A percentile compares a stretch with the other conserved stretches of the same genome.
These are phyloP conservation scores for Nakazawaea molendinolei DNA, from an alignment of 805 yeast species.

Conservation along the genomic window DNA sequence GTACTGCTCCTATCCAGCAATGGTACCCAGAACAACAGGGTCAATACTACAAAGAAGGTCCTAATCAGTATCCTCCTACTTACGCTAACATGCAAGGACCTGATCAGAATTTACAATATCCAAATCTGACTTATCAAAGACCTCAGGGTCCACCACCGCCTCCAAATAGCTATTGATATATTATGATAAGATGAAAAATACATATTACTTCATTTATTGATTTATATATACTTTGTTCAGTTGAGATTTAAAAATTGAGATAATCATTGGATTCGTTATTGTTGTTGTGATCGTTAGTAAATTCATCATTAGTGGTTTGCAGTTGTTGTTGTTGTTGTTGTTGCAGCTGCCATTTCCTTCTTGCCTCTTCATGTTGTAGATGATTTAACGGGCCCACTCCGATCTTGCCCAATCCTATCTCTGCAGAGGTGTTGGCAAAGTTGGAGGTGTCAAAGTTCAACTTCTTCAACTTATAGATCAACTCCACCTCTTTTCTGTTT, in stretches of 20 bases:
- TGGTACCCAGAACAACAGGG: constrained; percentile 4
- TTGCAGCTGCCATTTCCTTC: constrained; percentile 7
- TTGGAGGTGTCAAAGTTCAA: constrained; percentile 40
- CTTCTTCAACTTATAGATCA: constrained; percentile 48
- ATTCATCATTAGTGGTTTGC: constrained; percentile 11
- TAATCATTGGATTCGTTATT: constrained; percentile 4
- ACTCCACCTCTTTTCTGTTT: constrained; percentile 73
- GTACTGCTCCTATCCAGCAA: constrained; percentile 8
- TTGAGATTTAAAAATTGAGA: constrained; percentile 3
- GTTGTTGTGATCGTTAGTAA: constrained; percentile 5
- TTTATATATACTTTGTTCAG: too few relatives aligned
- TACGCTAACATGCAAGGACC: neutral
- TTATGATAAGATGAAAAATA: neutral
- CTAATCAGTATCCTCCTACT: neutral
- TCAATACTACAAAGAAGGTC: neutral
- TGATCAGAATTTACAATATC: neutral
- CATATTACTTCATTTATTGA: neutral
- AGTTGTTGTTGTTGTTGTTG: constrained; percentile 8
- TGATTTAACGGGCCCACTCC: constrained; percentile 79
- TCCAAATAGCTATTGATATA: neutral
- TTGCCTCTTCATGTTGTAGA: constrained; percentile 12
- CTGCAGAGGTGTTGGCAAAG: constrained; percentile 70
- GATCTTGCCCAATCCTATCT: constrained; percentile 62
- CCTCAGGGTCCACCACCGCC: constrained; percentile 8
- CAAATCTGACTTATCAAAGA: constrained; percentile 10